Base-by-base conservation (phyloP, 768 basidiomycete genomes). In the Amyloporia xantha region DNA sequence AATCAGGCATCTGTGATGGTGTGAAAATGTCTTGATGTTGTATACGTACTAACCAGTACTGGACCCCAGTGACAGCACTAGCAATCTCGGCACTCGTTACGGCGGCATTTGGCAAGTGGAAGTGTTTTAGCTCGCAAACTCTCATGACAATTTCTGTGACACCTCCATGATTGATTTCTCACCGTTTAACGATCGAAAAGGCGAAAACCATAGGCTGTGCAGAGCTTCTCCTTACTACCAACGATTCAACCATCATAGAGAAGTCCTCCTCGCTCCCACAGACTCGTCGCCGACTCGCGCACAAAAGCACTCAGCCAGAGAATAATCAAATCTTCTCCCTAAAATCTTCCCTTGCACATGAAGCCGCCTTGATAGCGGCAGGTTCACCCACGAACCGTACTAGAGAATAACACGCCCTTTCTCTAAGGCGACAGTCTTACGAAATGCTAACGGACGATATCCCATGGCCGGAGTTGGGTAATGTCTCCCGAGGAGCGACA, bases 401-500 rank as follows among this genome's bases (percentile, higher is more conserved):
- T 35, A n/a, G 33, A 9, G 33, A 9, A 35, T 35, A n/a, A 10
- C 33, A 9, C n/a, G 33, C 33, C n/a, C 33, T 9, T 9, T 35
- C 33, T n/a, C 9, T 35, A 35, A 35, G 10, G 33, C 27, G 24
- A 17, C n/a, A 9, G 20, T 10, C 37, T 21, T 23, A 15, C 15
- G 33, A 23, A 37, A 76, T 76, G 72, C 66, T 72, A 51, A 60
- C 76, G 54, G 87, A 90, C 71, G 86, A 90, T 73, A 75, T 89
- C 47, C 86, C 86, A 20, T 90, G 86, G 86, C 86, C 86, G 54
- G 86, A 90, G 67, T 74, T 87, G 53, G 87, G 86, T 54, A 90
- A 89, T 60, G 85, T 90, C 55, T 87, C 87, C 48, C 78, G 86
- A 49, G 86, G 87, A 41, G 87, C 87, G 21, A 89, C 87, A 43